These are phyloP conservation scores for Albizia julibrissin DNA, from an alignment of 306 rosid genomes.

Conservation along the genomic window DNA sequence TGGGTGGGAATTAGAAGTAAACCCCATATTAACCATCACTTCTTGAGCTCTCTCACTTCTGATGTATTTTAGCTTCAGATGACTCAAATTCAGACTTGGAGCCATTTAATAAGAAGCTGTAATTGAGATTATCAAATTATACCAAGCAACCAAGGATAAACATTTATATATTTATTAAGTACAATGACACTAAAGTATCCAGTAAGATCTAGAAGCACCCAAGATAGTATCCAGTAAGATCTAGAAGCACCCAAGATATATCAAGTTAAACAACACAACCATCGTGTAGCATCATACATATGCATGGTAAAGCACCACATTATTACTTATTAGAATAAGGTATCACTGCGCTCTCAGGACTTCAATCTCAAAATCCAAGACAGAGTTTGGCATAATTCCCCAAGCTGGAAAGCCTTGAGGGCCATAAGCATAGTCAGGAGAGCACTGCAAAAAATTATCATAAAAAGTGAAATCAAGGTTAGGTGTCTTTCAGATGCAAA, in stretches of 20 bases:
- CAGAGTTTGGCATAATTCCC: slow-evolving; percentile 89
- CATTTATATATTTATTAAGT: not conserved
- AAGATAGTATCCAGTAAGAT: not conserved
- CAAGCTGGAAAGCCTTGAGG: slow-evolving; percentile 83
- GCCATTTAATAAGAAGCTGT: not conserved
- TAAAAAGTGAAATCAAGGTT: slow-evolving; percentile 13
- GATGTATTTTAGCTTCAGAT: not conserved
- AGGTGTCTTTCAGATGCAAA: not conserved
- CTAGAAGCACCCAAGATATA: slow-evolving; percentile 11
- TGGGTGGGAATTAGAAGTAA: not conserved
- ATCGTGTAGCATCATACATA: slow-evolving; percentile 31
- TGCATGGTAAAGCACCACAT: slow-evolving; percentile 24
- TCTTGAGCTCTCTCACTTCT: not conserved
- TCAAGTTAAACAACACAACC: slow-evolving; percentile 23
- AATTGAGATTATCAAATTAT: not conserved
- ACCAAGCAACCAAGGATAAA: not conserved
- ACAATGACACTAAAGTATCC: not conserved
- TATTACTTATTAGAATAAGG: not conserved
- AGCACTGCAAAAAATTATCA: slow-evolving; percentile 69
- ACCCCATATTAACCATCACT: not conserved
- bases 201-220: not conserved
- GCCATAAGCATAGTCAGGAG: slow-evolving; percentile 97
- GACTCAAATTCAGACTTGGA: not conserved
- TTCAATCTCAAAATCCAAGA: slow-evolving; percentile 83
- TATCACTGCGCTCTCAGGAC: slow-evolving; percentile 58